Base-by-base conservation (phyloP, 345 rosid species). In the Rhodamnia rubescens region DNA sequence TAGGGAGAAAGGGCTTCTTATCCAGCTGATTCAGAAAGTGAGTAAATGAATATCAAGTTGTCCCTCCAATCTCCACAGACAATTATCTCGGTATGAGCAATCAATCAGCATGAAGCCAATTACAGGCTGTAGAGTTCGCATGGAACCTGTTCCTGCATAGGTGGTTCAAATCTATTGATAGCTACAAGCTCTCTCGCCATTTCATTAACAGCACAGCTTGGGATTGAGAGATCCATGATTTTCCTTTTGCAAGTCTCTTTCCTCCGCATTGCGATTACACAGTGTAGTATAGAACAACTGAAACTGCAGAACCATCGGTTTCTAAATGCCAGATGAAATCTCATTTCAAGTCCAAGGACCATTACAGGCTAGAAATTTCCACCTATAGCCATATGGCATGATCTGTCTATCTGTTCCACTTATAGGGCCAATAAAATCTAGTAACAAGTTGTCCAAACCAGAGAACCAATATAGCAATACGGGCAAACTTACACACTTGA, bases 401-500 rank as follows among this genome's bases (percentile, higher is more conserved):
- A 64, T 64, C 16, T 64, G 42, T 15, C 42, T 29, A 29, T 5
- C 40, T 64, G 8, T 69, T 32, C 24, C 24, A 8, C 42, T 69
- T 69, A 32, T 8, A 69, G 47, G 78, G 78, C 78, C 12, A 36
- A 69, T 40, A 69, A 32, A 69, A 81, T 82, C 24, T 3, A 61
- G 40, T 18, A 59, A 81, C 16, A 51, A 52, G 16, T 81, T 81
- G 47, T 44, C 42, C 61, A 32, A 49, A 81, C 29, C 22, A 81
- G 24, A 32, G 1, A 6, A 69, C 42, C 13, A 32, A 18, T 69
- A 69, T 18, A 29, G 75, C 53, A 53, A 87, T 85, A 88, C 36
- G 90, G 93, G 90, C 88, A 90, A 90, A 93, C 93, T 90, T 89
- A 93, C 99, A 92, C 87, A 97, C 99, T 92, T 97, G 99, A 89